Evolutionary conservation across 352 stramenopile species (phyloP).

Genomic region (Halophytophthora batemanensis): DNA sequence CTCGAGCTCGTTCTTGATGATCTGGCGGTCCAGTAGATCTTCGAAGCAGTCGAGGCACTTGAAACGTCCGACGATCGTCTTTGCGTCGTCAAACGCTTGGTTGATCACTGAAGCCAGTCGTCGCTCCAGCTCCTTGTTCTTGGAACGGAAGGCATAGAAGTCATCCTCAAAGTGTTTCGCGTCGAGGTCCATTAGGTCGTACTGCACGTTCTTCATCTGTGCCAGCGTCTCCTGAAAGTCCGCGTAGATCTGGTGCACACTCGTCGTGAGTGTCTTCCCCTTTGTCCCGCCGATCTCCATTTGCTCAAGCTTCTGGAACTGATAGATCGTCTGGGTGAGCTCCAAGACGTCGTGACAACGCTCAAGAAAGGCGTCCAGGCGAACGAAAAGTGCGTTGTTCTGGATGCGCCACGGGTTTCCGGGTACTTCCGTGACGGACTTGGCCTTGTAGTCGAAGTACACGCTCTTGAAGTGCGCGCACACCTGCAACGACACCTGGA

Average conservation of each 20-base stretch:
- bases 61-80: slow-evolving; percentile 83
- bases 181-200: slow-evolving; percentile 89
- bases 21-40: slow-evolving; percentile 76
- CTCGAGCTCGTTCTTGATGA: slow-evolving; percentile 89
- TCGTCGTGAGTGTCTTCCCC: slow-evolving; percentile 90
- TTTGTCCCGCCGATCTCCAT: slow-evolving; percentile 93
- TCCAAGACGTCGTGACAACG: slow-evolving; percentile 90
- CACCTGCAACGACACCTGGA: slow-evolving; percentile 71
- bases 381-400: slow-evolving; percentile 91
- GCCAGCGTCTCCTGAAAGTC: slow-evolving; percentile 83
- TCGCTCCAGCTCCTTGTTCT: slow-evolving; percentile 88
- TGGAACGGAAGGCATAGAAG: slow-evolving; percentile 88
- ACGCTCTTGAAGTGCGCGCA: slow-evolving; percentile 89
- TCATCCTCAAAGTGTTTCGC: slow-evolving; percentile 90
- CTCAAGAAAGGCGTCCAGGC: slow-evolving; percentile 89
- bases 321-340: slow-evolving; percentile 85
- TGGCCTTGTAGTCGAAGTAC: slow-evolving; percentile 92
- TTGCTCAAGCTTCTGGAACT: slow-evolving; percentile 85
- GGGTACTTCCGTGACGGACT: slow-evolving; percentile 73
- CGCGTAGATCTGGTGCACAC: slow-evolving; percentile 83
- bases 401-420: slow-evolving; percentile 89
- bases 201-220: slow-evolving; percentile 76
- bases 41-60: slow-evolving; percentile 93
- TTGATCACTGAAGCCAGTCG: slow-evolving; percentile 87
- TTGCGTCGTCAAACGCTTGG: slow-evolving; percentile 91